These are phyloP conservation scores for Neurospora sp. DNA, from an alignment of 495 filamentous ascomycete species.

Conservation along the genomic window DNA sequence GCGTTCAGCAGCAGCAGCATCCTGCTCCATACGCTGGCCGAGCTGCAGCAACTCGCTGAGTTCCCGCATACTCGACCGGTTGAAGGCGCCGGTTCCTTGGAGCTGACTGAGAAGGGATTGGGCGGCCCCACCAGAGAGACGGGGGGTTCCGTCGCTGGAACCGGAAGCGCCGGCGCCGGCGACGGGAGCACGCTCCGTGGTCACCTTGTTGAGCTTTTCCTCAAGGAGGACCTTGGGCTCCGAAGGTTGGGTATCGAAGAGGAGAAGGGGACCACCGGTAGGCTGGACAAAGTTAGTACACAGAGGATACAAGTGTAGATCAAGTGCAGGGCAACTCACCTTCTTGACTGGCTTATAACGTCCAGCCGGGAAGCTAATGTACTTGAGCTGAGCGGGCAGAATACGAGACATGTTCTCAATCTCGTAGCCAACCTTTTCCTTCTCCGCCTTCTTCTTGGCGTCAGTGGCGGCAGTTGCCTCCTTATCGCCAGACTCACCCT, in stretches of 20 bases:
- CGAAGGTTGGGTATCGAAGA: constrained; percentile 73
- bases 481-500: constrained; percentile 38
- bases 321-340: constrained; percentile 40
- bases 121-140: constrained; percentile 3
- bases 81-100: not conserved
- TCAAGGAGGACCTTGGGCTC: constrained; percentile 73
- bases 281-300: constrained; percentile 53
- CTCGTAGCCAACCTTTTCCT: constrained; percentile 93
- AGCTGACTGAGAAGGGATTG: constrained; percentile 9
- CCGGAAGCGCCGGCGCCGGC: constrained; percentile 19
- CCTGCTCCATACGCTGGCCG: not conserved
- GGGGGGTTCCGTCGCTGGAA: constrained; percentile 6
- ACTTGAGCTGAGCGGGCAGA: constrained; percentile 86
- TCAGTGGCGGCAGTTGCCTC: constrained; percentile 38
- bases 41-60: constrained; percentile 29
- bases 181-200: constrained; percentile 51
- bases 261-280: constrained; percentile 84
- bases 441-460: constrained; percentile 77
- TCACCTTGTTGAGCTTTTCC: constrained; percentile 73
- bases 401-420: constrained; percentile 96
- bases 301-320: not conserved
- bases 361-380: constrained; percentile 77
- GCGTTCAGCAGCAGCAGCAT: constrained; percentile 1
- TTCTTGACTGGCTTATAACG: constrained; percentile 95
- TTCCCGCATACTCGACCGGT: constrained; percentile 8